Base-by-base conservation (phyloP, 495 filamentous ascomycete genomes). In the Jackrogersella multiformis region DNA sequence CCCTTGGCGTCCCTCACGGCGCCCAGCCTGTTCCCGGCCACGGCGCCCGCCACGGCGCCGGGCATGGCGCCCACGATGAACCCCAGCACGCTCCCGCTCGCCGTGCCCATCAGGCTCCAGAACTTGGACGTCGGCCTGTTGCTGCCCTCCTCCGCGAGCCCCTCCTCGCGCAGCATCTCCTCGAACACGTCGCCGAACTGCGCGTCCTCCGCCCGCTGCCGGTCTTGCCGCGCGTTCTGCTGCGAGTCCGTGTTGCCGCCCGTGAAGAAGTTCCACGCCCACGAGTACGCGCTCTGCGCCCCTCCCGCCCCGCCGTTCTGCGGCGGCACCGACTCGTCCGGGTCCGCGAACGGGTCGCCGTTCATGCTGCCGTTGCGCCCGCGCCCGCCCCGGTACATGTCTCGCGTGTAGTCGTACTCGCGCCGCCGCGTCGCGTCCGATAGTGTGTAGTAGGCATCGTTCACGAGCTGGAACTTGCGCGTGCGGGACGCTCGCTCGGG, bases 401-500 rank as follows among this genome's bases (percentile, higher is more conserved):
- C 18, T 68, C 73, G 48, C 92, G 89, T 38, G 42, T 86, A 82
- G 74, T 99, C 94, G 79, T 98, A 99, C 56, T 97, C 92, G 34
- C 87, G 85, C n/a, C 95, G 89, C 1, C 96, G 87, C 5, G 78
- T 67, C 3, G 88, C 71, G 74, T 99, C 93, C 0, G 90, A 93
- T 38, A 99, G 90, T 20, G 93, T 96, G 75, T 93, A 99, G 83
- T 99, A 99, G 71, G 95, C 95, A 77, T 98, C 95, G 81, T 97
- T 99, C 71, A 99, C 91, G 61, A 92, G 87, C 76, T 99, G 95
- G 82, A 99, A 99, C 75, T 90, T 90, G 68, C 89, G 88, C 5
- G 95, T 99, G 64, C 94, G 89, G 2, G 82, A 78, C n/a, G 87
- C 71, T 55, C 94, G 90, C 67, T 97, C 93, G 53, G 94, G 91